Conservation (phyloP, 1,284 basidiomycete species). For the Peniophora sp. region DNA sequence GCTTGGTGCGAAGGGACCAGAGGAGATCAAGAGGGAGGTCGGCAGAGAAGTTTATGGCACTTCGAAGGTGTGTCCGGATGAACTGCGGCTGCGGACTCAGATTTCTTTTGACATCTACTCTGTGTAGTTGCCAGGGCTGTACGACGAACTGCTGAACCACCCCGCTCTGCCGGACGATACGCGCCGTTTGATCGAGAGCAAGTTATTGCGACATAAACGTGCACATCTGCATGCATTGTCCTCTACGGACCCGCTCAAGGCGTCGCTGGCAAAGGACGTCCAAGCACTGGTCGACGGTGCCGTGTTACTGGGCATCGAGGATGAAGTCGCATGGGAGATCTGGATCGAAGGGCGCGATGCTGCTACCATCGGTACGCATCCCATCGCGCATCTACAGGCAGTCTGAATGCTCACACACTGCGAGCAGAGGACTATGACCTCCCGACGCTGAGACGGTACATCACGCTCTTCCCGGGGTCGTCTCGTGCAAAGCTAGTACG, state of each 20-base stretch:
- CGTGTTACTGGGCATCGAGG: constrained; percentile 65
- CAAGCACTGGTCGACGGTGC: constrained; percentile 65
- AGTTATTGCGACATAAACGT: constrained; percentile 57
- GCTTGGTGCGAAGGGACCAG: constrained; percentile 60
- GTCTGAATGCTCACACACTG: constrained; percentile 1
- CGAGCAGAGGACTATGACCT: constrained; percentile 57
- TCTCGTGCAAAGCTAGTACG: constrained; percentile 51
- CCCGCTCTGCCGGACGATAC: constrained; percentile 68
- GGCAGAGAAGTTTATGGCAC: constrained; percentile 49
- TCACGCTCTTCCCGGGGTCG: constrained; percentile 60
- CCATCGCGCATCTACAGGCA: background rate
- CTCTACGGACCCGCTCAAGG: constrained; percentile 41
- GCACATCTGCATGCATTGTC: constrained; percentile 51
- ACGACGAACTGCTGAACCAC: constrained; percentile 71
- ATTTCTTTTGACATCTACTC: too few relatives aligned
- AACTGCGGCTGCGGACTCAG: too few relatives aligned
- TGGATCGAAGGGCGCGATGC: constrained; percentile 74
- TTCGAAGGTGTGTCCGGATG: constrained; percentile 56
- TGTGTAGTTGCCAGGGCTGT: constrained; percentile 58
- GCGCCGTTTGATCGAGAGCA: constrained; percentile 62
- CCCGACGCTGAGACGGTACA: constrained; percentile 55
- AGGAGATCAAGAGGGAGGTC: constrained; percentile 62
- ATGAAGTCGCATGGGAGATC: constrained; percentile 75
- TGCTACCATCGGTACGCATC: constrained; percentile 52
- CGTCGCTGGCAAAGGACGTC: constrained; percentile 47